A percentile compares a stretch with the other conserved stretches of the same genome.
phyloP scores from a whole-genome alignment of 1,284 basidiomycete species.

The Gymnopus androsaceus region DNA sequence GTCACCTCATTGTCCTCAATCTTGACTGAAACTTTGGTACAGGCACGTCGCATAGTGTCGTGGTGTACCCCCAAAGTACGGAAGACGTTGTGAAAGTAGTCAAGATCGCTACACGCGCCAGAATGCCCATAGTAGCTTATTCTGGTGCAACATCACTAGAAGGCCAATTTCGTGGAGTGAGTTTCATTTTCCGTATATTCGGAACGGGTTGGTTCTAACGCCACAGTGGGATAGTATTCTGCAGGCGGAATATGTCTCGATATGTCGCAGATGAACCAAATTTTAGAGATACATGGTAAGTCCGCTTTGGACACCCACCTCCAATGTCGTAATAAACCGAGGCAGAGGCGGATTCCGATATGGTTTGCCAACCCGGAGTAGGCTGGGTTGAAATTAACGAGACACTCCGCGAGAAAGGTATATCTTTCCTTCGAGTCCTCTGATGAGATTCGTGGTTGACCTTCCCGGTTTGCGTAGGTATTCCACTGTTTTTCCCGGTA shows the following conservation, averaged over 20 bases:
- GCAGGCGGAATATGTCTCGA: conserved; percentile 84
- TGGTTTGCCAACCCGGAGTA: conserved; percentile 82
- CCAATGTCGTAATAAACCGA: background rate
- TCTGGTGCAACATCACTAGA: conserved; percentile 72
- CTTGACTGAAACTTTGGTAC: background rate
- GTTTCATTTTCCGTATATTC: conserved; percentile 21
- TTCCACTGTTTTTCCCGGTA: conserved; percentile 89
- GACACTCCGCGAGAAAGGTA: conserved; percentile 64
- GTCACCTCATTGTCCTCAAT: background rate
- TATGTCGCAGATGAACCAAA: conserved; percentile 82
- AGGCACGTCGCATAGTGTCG: conserved; percentile 51
- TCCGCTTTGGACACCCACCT: conserved; percentile 1
- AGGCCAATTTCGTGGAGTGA: conserved; percentile 65
- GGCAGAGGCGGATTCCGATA: conserved; percentile 76
- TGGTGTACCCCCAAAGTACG: conserved; percentile 57
- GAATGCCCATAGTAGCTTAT: conserved; percentile 71
- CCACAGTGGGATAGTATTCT: conserved; percentile 38
- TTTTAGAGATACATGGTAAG: conserved; percentile 76
- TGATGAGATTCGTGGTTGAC: background rate
- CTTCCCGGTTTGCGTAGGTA: conserved; percentile 38
- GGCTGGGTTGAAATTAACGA: conserved; percentile 89
- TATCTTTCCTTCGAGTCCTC: background rate
- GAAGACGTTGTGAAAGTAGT: conserved; percentile 73
- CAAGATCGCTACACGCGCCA: conserved; percentile 63
- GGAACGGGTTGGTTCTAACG: background rate